Conservation (phyloP, 345 rosid genomes). For the Linum usitatissimum region DNA sequence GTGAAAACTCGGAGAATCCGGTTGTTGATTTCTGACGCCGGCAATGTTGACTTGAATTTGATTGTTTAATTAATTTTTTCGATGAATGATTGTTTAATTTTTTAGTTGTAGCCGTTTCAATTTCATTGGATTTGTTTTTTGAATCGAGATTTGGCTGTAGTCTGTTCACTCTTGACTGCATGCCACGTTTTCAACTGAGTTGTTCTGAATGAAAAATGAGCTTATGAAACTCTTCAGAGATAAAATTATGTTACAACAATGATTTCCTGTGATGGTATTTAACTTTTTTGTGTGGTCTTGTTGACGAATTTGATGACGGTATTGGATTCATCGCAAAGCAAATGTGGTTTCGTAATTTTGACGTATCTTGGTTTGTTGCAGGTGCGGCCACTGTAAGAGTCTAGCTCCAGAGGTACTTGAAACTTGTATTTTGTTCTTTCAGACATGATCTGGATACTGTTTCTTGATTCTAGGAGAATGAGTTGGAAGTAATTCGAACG, state of each 20-base stretch:
- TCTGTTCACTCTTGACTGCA: background rate
- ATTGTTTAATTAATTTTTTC: no score
- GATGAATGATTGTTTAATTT: no score
- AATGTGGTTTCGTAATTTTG: background rate
- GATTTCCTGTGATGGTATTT: background rate
- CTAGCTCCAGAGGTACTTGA: slow-evolving; percentile 85
- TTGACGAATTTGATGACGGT: background rate
- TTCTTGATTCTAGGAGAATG: background rate
- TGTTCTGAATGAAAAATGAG: background rate
- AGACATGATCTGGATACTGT: background rate
- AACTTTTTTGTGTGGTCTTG: background rate
- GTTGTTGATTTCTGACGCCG: no score
- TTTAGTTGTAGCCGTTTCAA: background rate
- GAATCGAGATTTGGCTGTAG: background rate
- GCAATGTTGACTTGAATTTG: no score
- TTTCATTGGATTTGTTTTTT: background rate
- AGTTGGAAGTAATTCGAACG: background rate
- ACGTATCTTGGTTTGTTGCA: slow-evolving; percentile 15
- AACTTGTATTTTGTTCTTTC: background rate
- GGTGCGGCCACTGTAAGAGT: slow-evolving; percentile 95
- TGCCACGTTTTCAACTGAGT: background rate
- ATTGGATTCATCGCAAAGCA: background rate
- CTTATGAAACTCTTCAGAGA: background rate
- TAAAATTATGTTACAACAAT: no score
- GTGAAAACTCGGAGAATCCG: no score